Conservation (phyloP, 768 basidiomycete genomes). For the Boletus reticulatus region DNA sequence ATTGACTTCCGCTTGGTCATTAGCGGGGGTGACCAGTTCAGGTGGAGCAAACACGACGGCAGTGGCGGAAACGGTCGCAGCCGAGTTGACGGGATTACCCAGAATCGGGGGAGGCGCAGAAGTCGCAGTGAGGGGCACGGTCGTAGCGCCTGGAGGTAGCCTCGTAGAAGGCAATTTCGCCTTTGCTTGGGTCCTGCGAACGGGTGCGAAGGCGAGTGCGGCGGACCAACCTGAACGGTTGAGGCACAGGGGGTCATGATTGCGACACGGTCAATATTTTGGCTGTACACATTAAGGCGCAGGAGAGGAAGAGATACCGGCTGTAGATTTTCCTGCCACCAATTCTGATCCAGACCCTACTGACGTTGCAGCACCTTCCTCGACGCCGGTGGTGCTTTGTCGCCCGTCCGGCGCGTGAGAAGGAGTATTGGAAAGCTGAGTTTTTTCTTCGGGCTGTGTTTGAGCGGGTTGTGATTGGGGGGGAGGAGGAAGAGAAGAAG, state of each 20-base stretch:
- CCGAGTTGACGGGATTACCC: constrained; percentile 27
- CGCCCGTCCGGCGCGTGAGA: constrained; percentile 25
- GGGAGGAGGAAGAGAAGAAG: constrained; percentile 35
- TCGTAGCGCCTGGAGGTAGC: constrained; percentile 51
- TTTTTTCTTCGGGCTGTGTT: constrained; percentile 18
- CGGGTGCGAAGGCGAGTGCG: constrained; percentile 84
- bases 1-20: constrained; percentile 28
- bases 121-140: constrained; percentile 43
- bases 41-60: constrained; percentile 75
- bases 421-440: constrained; percentile 16
- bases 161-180: constrained; percentile 45
- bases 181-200: constrained; percentile 63
- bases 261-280: constrained; percentile 38
- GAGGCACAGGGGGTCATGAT: constrained; percentile 23
- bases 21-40: constrained; percentile 39
- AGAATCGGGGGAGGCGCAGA: constrained; percentile 31
- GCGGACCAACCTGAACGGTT: constrained; percentile 76
- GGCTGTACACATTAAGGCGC: constrained; percentile 35
- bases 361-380: constrained; percentile 24
- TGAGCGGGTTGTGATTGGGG: constrained; percentile 15
- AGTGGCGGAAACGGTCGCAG: constrained; percentile 43
- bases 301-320: constrained; percentile 52
- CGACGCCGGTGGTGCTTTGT: constrained; percentile 22
- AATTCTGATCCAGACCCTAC: constrained; percentile 24
- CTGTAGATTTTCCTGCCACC: constrained; percentile 48